Conservation (phyloP, 2,329 filamentous ascomycete species). For the Didymella glomerata region DNA sequence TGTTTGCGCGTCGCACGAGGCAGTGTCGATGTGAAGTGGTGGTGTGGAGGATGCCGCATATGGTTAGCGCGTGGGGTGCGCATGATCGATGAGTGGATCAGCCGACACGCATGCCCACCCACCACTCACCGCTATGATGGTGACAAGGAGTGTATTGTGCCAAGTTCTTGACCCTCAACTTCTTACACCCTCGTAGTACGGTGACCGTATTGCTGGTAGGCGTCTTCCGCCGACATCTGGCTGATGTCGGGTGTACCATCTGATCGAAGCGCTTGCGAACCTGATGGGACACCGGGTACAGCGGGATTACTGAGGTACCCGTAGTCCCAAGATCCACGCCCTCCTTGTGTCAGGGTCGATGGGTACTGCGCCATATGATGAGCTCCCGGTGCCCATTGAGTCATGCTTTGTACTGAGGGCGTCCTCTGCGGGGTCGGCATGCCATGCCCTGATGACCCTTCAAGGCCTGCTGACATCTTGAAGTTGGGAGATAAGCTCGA, state of each 20-base stretch:
- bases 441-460: slow-evolving; percentile 49
- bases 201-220: slow-evolving; percentile 50
- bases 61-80: slow-evolving; percentile 39
- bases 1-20: slow-evolving; percentile 34
- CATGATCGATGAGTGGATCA: slow-evolving; percentile 46
- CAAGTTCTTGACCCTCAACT: slow-evolving; percentile 14
- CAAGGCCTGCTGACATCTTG: slow-evolving; percentile 51
- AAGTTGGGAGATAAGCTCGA: slow-evolving; percentile 57
- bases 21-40: slow-evolving; percentile 38
- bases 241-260: slow-evolving; percentile 42
- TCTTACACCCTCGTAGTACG: slow-evolving; percentile 49
- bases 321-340: slow-evolving; percentile 50
- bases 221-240: slow-evolving; percentile 42
- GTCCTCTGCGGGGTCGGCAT: slow-evolving; percentile 47
- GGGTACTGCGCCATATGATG: slow-evolving; percentile 49
- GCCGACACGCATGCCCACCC: slow-evolving; percentile 41
- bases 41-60: slow-evolving; percentile 37
- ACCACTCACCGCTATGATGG: slow-evolving; percentile 28
- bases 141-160: slow-evolving; percentile 25
- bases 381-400: slow-evolving; percentile 44
- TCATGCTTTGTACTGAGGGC: slow-evolving; percentile 46
- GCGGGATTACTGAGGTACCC: slow-evolving; percentile 43
- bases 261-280: slow-evolving; percentile 44
- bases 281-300: slow-evolving; percentile 36
- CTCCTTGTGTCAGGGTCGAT: slow-evolving; percentile 39